Evolutionary conservation across 2,329 filamentous ascomycete species (phyloP).

Genomic region (Aspergillus sp.): DNA sequence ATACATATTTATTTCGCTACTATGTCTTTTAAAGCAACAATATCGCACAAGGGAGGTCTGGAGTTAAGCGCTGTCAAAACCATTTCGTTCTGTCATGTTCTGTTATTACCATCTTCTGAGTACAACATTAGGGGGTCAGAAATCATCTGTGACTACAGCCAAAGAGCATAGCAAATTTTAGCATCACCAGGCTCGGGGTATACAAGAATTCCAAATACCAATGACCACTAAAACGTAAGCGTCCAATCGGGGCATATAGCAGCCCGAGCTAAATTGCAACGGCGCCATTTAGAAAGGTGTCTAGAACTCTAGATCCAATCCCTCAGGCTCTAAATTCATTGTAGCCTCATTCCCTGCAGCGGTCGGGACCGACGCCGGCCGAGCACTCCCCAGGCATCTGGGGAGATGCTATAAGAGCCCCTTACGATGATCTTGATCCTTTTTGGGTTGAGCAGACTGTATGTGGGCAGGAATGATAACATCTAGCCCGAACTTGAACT

Average conservation of each 20-base stretch:
- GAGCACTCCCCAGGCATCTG: background rate
- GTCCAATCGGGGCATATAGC: background rate
- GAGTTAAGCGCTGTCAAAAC: conserved; percentile 9
- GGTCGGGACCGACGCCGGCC: background rate
- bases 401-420: too few species aligned
- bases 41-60: conserved; percentile 3
- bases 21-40: conserved; percentile 3
- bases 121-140: background rate
- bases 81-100: background rate
- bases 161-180: background rate
- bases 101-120: background rate
- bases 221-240: background rate
- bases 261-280: background rate
- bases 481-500: too few species aligned
- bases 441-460: background rate
- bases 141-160: background rate
- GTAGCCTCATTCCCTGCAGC: background rate
- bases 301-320: background rate
- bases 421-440: background rate
- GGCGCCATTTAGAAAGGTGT: background rate
- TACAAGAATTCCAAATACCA: background rate
- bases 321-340: background rate
- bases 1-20: conserved; percentile 4
- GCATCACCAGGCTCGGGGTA: background rate
- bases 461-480: background rate